A percentile compares a stretch with the other conserved stretches of the same genome.
Evolutionary conservation across 2,329 filamentous ascomycete genomes (phyloP).

Genomic region (Fusarium sp.): DNA sequence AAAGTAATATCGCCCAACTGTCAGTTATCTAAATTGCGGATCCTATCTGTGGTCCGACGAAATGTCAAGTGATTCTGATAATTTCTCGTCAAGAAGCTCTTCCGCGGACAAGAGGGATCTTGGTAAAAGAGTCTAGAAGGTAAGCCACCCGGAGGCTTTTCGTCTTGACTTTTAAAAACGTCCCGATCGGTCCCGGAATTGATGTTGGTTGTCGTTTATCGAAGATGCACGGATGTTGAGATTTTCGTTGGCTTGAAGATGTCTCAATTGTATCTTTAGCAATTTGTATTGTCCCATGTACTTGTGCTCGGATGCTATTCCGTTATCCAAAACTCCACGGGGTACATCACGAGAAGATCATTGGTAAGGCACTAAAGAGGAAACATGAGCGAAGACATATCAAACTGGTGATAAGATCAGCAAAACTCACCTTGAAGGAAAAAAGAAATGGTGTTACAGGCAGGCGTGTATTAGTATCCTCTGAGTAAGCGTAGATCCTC

Average conservation of each 20-base stretch:
- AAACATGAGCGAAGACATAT: slow-evolving; percentile 3
- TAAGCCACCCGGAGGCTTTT: slow-evolving; percentile 27
- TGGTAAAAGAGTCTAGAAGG: background rate
- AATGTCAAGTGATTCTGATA: background rate
- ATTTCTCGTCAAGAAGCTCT: background rate
- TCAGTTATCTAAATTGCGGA: slow-evolving; percentile 22
- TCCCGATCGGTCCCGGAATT: slow-evolving; percentile 33
- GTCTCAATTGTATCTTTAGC: background rate
- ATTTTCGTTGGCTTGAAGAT: background rate
- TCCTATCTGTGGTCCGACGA: background rate
- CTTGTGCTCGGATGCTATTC: background rate
- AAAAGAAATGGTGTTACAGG: background rate
- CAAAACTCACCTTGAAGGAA: background rate
- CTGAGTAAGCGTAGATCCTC: slow-evolving; percentile 22
- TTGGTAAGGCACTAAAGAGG: background rate
- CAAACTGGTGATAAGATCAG: slow-evolving; percentile 1
- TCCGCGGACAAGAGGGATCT: background rate
- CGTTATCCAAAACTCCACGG: background rate
- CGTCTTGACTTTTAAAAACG: slow-evolving; percentile 8
- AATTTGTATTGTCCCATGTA: background rate
- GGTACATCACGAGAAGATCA: background rate
- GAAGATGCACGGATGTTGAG: background rate
- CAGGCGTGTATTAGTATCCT: background rate
- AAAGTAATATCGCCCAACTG: slow-evolving; percentile 12
- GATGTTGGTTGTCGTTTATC: background rate